Evolutionary conservation across 1,139 yeast genomes (phyloP).

Genomic region (Fermentozyma sake): DNA sequence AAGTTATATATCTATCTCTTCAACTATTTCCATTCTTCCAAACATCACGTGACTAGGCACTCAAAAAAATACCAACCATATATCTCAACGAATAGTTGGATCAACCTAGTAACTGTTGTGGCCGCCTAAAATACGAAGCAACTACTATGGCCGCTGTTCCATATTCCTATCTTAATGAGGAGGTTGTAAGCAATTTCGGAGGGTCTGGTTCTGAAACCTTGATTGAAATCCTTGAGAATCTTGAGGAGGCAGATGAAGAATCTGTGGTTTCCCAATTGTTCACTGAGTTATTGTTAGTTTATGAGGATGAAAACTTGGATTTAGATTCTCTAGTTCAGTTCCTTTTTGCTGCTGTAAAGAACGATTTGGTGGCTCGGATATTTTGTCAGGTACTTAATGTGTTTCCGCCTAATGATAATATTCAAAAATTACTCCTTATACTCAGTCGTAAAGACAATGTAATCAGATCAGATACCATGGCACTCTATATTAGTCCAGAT

Average conservation of each 20-base stretch:
- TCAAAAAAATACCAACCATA: no score
- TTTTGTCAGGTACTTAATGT: constrained; percentile 46
- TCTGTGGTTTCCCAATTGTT: constrained; percentile 17
- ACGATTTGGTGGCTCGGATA: constrained; percentile 30
- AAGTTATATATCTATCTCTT: no score
- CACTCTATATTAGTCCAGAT: constrained; percentile 31
- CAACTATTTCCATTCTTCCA: no score
- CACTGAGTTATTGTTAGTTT: constrained; percentile 34
- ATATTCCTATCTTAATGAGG: constrained; percentile 30
- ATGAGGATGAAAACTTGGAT: constrained; percentile 22
- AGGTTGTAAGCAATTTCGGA: constrained; percentile 24
- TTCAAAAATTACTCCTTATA: constrained; percentile 25
- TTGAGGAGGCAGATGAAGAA: constrained; percentile 6
- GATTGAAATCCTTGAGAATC: constrained; percentile 20
- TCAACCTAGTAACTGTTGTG: no score
- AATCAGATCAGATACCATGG: constrained; percentile 36
- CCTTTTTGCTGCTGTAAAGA: constrained; percentile 25
- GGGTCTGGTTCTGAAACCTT: constrained; percentile 27
- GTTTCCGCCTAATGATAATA: constrained; percentile 30
- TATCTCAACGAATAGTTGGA: no score
- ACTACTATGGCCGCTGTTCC: no score
- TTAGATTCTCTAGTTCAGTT: constrained; percentile 23
- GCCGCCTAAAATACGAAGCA: no score
- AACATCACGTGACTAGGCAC: no score
- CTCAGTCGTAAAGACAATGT: constrained; percentile 21